Evolutionary conservation across 805 yeast genomes (phyloP).

Genomic region (Saturnispora halmiae): DNA sequence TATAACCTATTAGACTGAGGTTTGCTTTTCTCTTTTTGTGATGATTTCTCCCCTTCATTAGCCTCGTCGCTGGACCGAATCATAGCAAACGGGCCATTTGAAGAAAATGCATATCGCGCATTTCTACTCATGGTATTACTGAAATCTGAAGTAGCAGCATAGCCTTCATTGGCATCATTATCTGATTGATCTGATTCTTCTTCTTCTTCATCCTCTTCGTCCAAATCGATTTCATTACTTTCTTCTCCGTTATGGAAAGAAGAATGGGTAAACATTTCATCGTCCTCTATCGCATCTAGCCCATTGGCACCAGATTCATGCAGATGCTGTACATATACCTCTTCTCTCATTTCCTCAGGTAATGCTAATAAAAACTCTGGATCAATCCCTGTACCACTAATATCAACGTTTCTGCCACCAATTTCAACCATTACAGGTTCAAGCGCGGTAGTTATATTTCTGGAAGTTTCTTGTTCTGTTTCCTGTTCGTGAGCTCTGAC

Average conservation of each 20-base stretch:
- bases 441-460: slow-evolving; percentile 10
- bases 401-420: slow-evolving; percentile 73
- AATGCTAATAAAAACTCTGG: slow-evolving; percentile 83
- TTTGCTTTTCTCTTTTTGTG: slow-evolving; percentile 19
- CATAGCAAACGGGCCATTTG: slow-evolving; percentile 4
- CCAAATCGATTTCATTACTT: slow-evolving; percentile 1
- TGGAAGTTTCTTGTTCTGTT: slow-evolving; percentile 21
- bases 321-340: slow-evolving; percentile 78
- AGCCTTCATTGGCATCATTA: slow-evolving; percentile 18
- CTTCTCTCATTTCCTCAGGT: slow-evolving; percentile 90
- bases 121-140: neutral
- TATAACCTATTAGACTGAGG: slow-evolving; percentile 31
- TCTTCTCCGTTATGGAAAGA: neutral
- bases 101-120: neutral
- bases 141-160: slow-evolving; percentile 5
- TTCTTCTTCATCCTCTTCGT: slow-evolving; percentile 15
- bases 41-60: slow-evolving; percentile 2
- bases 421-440: slow-evolving; percentile 63
- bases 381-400: slow-evolving; percentile 84
- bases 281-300: slow-evolving; percentile 17
- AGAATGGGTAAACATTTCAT: slow-evolving; percentile 14
- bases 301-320: slow-evolving; percentile 62
- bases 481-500: slow-evolving; percentile 8
- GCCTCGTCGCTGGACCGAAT: slow-evolving; percentile 2
- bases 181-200: slow-evolving; percentile 11